Evolutionary conservation across 106 monocot species (phyloP).

Genomic region (Allium cepa): DNA sequence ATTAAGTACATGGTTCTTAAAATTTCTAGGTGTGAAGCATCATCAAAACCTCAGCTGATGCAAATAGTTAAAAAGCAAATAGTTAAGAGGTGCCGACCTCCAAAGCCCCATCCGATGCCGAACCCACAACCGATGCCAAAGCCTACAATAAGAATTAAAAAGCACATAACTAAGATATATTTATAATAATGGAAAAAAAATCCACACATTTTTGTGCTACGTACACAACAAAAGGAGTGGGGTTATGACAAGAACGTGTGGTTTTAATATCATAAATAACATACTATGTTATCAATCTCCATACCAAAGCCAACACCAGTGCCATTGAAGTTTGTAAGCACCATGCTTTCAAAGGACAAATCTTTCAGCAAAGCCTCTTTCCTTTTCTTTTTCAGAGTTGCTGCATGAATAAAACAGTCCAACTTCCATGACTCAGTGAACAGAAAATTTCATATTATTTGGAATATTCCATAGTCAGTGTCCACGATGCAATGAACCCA

Average conservation of each 20-base stretch:
- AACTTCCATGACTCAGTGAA: too few relatives aligned
- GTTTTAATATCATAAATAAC: neutral
- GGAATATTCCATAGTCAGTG: too few relatives aligned
- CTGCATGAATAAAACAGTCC: too few relatives aligned
- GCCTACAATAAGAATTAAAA: conserved; percentile 19
- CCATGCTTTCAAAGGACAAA: conserved; percentile 23
- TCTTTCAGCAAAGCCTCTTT: too few relatives aligned
- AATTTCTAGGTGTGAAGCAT: too few relatives aligned
- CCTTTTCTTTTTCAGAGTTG: too few relatives aligned
- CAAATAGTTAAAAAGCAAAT: neutral
- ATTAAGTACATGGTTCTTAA: neutral
- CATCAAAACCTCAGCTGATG: too few relatives aligned
- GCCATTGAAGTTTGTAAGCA: conserved; percentile 65
- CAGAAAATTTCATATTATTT: too few relatives aligned
- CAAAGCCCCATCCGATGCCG: conserved; percentile 88
- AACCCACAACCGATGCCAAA: conserved; percentile 80
- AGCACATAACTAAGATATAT: neutral
- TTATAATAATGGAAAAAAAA: neutral
- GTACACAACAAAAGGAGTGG: too few relatives aligned
- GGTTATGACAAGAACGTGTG: too few relatives aligned
- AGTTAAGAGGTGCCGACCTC: conserved; percentile 29
- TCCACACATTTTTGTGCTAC: too few relatives aligned
- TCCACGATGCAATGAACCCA: too few relatives aligned
- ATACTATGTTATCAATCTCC: neutral
- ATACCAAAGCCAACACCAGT: conserved; percentile 72